Evolutionary conservation across 805 yeast genomes (phyloP), one percentile per base, ranked within the genome.

Genomic region (Novakomyces olei): DNA sequence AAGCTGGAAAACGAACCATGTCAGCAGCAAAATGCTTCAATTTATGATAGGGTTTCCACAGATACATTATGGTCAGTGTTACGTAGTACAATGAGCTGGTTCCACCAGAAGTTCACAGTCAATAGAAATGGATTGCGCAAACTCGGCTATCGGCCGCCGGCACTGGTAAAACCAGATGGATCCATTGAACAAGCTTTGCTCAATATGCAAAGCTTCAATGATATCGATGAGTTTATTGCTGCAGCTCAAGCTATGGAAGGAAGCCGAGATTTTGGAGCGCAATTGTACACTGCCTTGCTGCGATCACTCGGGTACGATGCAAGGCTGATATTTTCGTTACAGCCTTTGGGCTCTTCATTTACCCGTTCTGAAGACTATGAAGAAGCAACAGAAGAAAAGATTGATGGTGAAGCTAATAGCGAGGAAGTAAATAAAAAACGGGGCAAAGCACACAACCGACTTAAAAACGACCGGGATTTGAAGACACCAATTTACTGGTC

Each of bases 401-500:
- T 15, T 4, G 14, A 22, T 18, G 10, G 15, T 8, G 32, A 29
- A 12, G 32, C 14, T 5, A n/a, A n/a, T n/a, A n/a, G n/a, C n/a
- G n/a, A n/a, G n/a, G n/a, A n/a, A n/a, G n/a, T n/a, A n/a, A n/a
- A n/a, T n/a, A n/a, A n/a, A n/a, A n/a, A n/a, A n/a, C n/a, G n/a
- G n/a, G n/a, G n/a, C n/a, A 22, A 3, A 22, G 12, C 25, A 3
- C n/a, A 10, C 2, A 10, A 10, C 3, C 3, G 4, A 12, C 25
- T 22, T 12, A 22, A 22, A 10, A 12, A 10, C 9, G 25, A 22
- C 25, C n/a, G 38, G 16, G 49, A 51, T 34, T 38, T 49, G 30
- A 44, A 46, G 5, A 73, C 58, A 44, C 95, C 95, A 0, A 61
- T 81, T 0, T 81, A 73, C 46, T 88, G 98, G 98, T 71, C 71